Percentiles rank a stretch among this genome's conserved stretches.
Evolutionary conservation across 2,329 filamentous ascomycete genomes (phyloP).

Genomic region (Grosmannia huntii): DNA sequence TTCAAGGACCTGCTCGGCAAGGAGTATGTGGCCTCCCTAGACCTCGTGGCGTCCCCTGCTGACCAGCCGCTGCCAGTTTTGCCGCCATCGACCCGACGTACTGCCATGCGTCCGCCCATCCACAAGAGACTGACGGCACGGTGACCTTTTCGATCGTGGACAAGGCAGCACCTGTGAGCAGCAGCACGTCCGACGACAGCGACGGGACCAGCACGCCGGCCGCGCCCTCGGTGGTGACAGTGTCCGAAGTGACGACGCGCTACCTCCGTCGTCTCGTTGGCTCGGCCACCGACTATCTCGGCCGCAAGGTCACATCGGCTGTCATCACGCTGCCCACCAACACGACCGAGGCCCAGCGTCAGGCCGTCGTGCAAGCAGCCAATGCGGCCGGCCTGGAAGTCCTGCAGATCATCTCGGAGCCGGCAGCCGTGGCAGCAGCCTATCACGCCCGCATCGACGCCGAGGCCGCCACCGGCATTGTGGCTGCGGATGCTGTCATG

Average conservation of each 20-base stretch:
- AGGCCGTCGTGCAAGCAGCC: conserved; percentile 64
- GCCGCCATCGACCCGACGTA: conserved; percentile 94
- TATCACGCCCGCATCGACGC: conserved; percentile 79
- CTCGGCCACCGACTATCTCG: conserved; percentile 83
- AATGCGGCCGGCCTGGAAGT: conserved; percentile 75
- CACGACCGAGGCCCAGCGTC: conserved; percentile 77
- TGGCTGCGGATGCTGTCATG: conserved; percentile 55
- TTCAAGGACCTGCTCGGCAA: conserved; percentile 94
- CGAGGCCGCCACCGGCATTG: conserved; percentile 81
- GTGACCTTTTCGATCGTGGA: conserved; percentile 80
- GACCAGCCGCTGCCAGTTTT: conserved; percentile 39
- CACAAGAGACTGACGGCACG: conserved; percentile 56
- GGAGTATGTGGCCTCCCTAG: conserved; percentile 45
- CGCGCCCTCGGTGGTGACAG: conserved; percentile 50
- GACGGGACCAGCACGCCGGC: conserved; percentile 11
- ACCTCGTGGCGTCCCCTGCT: not conserved
- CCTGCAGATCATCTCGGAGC: conserved; percentile 85
- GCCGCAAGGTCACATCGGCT: conserved; percentile 86
- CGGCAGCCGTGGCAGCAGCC: conserved; percentile 74
- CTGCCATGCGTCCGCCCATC: conserved; percentile 86
- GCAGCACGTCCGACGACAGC: conserved; percentile 40
- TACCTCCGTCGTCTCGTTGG: conserved; percentile 70
- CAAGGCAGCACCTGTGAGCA: conserved; percentile 30
- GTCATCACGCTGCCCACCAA: conserved; percentile 92
- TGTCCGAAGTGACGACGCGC: conserved; percentile 72